Percentiles rank a stretch among this genome's conserved stretches.
Evolutionary conservation across 2,329 filamentous ascomycete genomes (phyloP).

Genomic region (Pseudocercospora fijiensis): DNA sequence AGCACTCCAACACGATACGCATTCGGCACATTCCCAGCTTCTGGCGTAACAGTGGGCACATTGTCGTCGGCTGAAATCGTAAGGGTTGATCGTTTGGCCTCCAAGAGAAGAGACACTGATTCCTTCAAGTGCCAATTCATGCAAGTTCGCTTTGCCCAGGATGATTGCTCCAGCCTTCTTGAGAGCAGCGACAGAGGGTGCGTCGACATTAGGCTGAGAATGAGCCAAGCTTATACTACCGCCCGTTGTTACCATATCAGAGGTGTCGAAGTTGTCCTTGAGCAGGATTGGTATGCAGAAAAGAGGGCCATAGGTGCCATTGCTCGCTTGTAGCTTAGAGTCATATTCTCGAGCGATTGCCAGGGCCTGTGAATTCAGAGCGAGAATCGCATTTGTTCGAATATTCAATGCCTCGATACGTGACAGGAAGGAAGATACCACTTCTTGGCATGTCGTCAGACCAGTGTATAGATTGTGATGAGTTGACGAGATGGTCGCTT

Average conservation of each 20-base stretch:
- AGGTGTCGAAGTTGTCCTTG: constrained; percentile 64
- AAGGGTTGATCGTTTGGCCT: constrained; percentile 66
- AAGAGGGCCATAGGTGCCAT: constrained; percentile 50
- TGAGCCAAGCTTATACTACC: constrained; percentile 52
- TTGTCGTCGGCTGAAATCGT: constrained; percentile 56
- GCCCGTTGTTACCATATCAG: constrained; percentile 58
- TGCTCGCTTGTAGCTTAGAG: constrained; percentile 46
- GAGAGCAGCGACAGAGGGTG: constrained; percentile 32
- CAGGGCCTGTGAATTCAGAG: constrained; percentile 53
- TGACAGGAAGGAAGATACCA: constrained; percentile 57
- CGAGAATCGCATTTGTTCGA: constrained; percentile 57
- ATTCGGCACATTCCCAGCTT: constrained; percentile 44
- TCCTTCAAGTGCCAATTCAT: constrained; percentile 65
- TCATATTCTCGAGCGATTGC: constrained; percentile 54
- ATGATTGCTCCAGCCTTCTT: constrained; percentile 38
- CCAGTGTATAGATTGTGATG: constrained; percentile 57
- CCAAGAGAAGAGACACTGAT: constrained; percentile 62
- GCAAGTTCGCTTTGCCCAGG: constrained; percentile 45
- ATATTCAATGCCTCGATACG: constrained; percentile 59
- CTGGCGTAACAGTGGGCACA: constrained; percentile 49
- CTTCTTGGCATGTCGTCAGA: constrained; percentile 54
- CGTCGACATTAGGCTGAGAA: constrained; percentile 46
- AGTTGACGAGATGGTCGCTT: constrained; percentile 59
- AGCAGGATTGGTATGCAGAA: constrained; percentile 63
- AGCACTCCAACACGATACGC: constrained; percentile 51